Percentiles rank a stretch among this genome's conserved stretches.
phyloP scores from a whole-genome alignment of 108 stramenopile species.

The Cyclostephanos invisitatus region DNA sequence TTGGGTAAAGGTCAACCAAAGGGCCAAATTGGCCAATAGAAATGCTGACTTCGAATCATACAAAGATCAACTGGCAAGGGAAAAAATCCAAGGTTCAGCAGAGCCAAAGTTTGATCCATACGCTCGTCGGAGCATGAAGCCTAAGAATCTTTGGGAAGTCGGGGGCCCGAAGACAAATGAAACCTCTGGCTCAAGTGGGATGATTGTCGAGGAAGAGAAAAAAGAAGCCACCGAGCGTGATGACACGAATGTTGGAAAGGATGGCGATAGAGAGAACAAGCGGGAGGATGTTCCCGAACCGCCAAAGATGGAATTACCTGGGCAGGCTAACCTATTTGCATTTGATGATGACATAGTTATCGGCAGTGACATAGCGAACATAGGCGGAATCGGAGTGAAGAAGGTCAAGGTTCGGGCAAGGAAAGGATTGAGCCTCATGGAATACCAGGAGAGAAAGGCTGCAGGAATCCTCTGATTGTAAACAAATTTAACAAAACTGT shows the following conservation, averaged over 20 bases:
- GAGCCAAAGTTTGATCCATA: constrained; percentile 80
- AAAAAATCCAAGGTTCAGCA: constrained; percentile 39
- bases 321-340: constrained; percentile 66
- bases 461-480: constrained; percentile 59
- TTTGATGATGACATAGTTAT: constrained; percentile 81
- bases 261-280: constrained; percentile 44
- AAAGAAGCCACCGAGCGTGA: constrained; percentile 48
- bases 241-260: constrained; percentile 38
- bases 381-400: constrained; percentile 53
- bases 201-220: constrained; percentile 54
- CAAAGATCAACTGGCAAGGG: constrained; percentile 53
- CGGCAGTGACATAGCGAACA: constrained; percentile 51
- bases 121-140: constrained; percentile 85
- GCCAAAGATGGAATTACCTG: constrained; percentile 32
- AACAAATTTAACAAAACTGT: not conserved
- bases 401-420: constrained; percentile 52
- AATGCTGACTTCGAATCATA: constrained; percentile 71
- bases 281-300: constrained; percentile 38
- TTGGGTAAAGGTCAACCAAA: constrained; percentile 87
- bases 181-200: constrained; percentile 39
- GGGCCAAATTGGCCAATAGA: constrained; percentile 70
- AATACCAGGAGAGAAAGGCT: constrained; percentile 74
- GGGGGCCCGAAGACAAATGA: constrained; percentile 57
- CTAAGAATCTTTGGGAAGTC: constrained; percentile 90
- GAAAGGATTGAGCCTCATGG: constrained; percentile 72